phyloP scores from a whole-genome alignment of 2,329 filamentous ascomycete genomes.

The Zasmidium angulare region DNA sequence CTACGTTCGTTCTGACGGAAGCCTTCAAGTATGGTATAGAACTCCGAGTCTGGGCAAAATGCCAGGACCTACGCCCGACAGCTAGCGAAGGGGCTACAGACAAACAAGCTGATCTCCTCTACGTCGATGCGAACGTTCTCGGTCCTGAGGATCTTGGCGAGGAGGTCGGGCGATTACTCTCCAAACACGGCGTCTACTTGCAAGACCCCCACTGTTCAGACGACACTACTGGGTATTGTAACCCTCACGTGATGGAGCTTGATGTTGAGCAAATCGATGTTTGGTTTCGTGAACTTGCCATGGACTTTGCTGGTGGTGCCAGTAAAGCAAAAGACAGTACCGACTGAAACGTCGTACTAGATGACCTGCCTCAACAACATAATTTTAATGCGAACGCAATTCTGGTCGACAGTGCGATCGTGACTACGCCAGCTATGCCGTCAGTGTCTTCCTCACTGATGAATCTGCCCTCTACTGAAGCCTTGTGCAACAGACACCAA shows the following conservation, averaged over 20 bases:
- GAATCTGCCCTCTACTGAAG: neutral
- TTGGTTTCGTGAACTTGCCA: neutral
- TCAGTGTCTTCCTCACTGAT: neutral
- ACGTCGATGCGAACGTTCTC: neutral
- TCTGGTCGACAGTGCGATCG: neutral
- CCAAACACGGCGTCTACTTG: slow-evolving; percentile 2
- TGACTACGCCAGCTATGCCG: neutral
- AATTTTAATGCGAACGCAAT: neutral
- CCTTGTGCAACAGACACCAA: neutral
- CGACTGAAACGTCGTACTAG: slow-evolving; percentile 4
- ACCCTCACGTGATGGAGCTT: neutral
- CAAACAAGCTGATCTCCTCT: neutral
- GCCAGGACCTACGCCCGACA: neutral
- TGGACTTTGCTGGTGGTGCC: neutral
- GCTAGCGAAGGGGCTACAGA: neutral
- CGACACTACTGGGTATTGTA: neutral
- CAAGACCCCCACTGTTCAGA: slow-evolving; percentile 2
- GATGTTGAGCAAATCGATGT: neutral
- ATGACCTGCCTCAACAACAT: slow-evolving; percentile 1
- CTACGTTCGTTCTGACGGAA: slow-evolving; percentile 1
- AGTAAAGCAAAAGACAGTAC: neutral
- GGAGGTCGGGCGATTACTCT: neutral
- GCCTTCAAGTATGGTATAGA: neutral
- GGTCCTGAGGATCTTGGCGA: neutral
- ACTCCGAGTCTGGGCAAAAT: neutral